Evolutionary conservation across 2,329 filamentous ascomycete genomes (phyloP).

Genomic region (Beauveria sp.): DNA sequence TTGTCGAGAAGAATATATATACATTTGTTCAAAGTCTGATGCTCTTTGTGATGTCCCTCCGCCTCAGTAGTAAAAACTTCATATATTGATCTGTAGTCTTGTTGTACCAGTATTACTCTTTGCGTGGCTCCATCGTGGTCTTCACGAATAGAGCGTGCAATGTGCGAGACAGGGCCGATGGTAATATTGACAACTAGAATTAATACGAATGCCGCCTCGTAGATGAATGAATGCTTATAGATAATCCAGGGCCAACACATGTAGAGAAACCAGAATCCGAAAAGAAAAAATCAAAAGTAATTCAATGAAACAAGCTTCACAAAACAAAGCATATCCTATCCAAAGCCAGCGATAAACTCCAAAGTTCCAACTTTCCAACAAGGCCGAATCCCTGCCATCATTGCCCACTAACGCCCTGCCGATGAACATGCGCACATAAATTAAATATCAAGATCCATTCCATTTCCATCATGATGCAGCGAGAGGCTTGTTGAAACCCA

Average conservation of each 20-base stretch:
- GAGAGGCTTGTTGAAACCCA: slow-evolving; percentile 42
- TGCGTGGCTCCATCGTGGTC: neutral
- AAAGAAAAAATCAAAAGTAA: neutral
- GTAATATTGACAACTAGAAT: neutral
- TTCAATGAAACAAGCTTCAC: neutral
- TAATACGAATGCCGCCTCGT: neutral
- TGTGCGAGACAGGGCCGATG: too few relatives aligned
- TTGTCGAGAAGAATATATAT: slow-evolving; percentile 13
- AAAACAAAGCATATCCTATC: neutral
- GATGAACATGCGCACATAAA: neutral
- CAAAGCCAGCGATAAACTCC: neutral
- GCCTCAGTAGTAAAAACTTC: neutral
- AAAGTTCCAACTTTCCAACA: neutral
- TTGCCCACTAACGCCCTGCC: neutral
- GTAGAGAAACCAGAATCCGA: neutral
- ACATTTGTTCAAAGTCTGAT: slow-evolving; percentile 6
- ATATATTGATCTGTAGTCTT: neutral
- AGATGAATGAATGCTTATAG: neutral
- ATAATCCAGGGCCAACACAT: neutral
- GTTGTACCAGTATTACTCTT: neutral
- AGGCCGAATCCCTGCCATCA: neutral
- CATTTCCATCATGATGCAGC: neutral
- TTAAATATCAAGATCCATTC: neutral
- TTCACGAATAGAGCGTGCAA: too few relatives aligned
- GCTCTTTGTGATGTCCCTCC: neutral